Evolutionary conservation across 2,329 filamentous ascomycete species (phyloP), one percentile per base, ranked within the genome.

Genomic region (Fusarium acutatum): DNA sequence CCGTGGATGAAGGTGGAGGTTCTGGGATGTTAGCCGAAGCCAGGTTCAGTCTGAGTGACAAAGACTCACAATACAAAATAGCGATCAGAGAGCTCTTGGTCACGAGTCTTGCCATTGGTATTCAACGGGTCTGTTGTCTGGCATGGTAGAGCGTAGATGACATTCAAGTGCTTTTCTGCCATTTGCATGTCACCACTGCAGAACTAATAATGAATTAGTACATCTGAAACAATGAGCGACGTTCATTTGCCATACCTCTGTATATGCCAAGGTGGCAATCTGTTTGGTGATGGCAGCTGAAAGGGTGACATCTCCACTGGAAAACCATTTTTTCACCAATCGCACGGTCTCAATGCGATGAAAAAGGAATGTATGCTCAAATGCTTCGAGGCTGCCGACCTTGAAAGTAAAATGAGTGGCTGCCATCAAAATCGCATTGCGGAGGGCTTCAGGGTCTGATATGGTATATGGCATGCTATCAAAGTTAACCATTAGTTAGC

Each of bases 381-480:
- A 71, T 8, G 26, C 28, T 14, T 46, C 34, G 0, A 71, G 57
- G 17, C 41, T 41, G 4, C 63, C 67, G 2, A 52, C 38, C 2
- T 71, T 71, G 32, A 71, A 71, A 0, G 62, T 58, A 5, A 71
- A 68, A 34, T 71, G 57, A n/a, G 56, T 62, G 3, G 62, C 69
- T 4, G 69, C 67, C 18, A 71, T 50, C 2, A 71, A 26, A 4
- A 71, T 46, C 13, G 54, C 50, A 12, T 30, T 71, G 28, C 67
- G 63, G 22, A 71, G 67, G 6, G 62, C 52, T 18, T 59, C 50
- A 0, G 69, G 69, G 10, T 71, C 52, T 2, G 52, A 24, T 30
- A 60, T 67, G 14, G 53, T 43, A 6, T 47, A 44, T 2, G 56
- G 22, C 26, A 71, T 22, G 14, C 68, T 71, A 17, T 28, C 1